Evolutionary conservation across 2,329 filamentous ascomycete genomes (phyloP), one percentile per base, ranked within the genome.

Genomic region (Plectosphaerella cucumerina): DNA sequence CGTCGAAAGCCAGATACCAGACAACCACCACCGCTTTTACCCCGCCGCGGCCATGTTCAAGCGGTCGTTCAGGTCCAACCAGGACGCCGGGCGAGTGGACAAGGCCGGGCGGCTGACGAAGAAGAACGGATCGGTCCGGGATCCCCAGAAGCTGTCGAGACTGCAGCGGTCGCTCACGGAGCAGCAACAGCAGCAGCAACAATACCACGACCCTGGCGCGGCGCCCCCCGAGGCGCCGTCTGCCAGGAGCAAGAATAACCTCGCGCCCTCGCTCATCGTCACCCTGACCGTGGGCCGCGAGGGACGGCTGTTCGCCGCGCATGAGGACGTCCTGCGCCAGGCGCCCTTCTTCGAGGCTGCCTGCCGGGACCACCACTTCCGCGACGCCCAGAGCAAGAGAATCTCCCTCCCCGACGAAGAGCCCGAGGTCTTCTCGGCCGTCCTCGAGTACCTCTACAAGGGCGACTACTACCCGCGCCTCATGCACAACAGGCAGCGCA

Each of bases 391-490:
- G 85, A 89, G 76, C 82, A 89, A 83, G 83, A 90, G 82, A 70
- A 86, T 82, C 77, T 88, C 77, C 77, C 87, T 81, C 64, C 77
- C 77, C 58, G 77, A 82, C 64, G 87, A 89, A 80, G 90, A 96
- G 76, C 90, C 92, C 60, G 91, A 96, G 77, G 82, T 95, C 70
- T 89, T 97, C 72, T 95, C 90, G 68, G 92, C 88, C 65, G 79
- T 97, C 64, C 90, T 97, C 75, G 92, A 97, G 77, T 97, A 92
- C 70, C 84, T 97, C 60, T 97, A 97, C 86, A 96, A 95, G 78
- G 90, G 89, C 60, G 91, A 96, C 80, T 96, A 96, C 75, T 94
- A 89, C 71, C 92, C 92, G 51, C 89, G 90, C 70, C 80, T 97
- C 74, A 67, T 96, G 61, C 89, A 90, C 71, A 89, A 89, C 81